Conservation (phyloP, 2,329 filamentous ascomycete species). For the Neocucurbitaria cava region DNA sequence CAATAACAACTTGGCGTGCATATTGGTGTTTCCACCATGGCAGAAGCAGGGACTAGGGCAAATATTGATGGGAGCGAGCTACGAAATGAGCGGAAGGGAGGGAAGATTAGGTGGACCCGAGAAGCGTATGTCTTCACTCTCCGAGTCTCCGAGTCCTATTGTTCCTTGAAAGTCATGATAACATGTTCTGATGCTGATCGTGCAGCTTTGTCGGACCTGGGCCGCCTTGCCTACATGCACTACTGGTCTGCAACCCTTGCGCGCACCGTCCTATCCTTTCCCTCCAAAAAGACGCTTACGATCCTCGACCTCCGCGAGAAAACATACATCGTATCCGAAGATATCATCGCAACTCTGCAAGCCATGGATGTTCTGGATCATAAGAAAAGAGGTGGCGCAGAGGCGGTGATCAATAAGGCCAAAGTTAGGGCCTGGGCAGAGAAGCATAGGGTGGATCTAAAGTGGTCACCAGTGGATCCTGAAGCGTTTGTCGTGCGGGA, state of each 20-base stretch:
- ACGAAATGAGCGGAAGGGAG: constrained; percentile 87
- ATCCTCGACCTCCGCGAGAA: constrained; percentile 75
- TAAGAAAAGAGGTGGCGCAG: constrained; percentile 58
- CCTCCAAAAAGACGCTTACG: constrained; percentile 62
- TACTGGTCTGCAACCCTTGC: constrained; percentile 89
- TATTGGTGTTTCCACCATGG: constrained; percentile 94
- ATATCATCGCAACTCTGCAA: constrained; percentile 78
- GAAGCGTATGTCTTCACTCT: constrained; percentile 64
- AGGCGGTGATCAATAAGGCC: constrained; percentile 62
- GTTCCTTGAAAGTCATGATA: neutral
- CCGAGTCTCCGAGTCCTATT: neutral
- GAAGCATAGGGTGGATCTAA: constrained; percentile 67
- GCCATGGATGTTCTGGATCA: constrained; percentile 76
- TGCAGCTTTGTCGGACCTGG: constrained; percentile 78
- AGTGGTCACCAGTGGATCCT: constrained; percentile 68
- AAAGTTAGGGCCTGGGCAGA: constrained; percentile 72
- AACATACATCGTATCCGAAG: constrained; percentile 85
- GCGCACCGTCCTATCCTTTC: constrained; percentile 63
- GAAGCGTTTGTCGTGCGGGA: constrained; percentile 74
- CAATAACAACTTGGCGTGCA: constrained; percentile 96
- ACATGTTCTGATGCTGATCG: constrained; percentile 10
- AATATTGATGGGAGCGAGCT: constrained; percentile 89
- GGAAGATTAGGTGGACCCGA: constrained; percentile 88
- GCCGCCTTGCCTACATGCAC: constrained; percentile 78
- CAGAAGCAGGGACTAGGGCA: constrained; percentile 88